Evolutionary conservation across 768 basidiomycete species (phyloP).

Genomic region (Piloderma croceum): DNA sequence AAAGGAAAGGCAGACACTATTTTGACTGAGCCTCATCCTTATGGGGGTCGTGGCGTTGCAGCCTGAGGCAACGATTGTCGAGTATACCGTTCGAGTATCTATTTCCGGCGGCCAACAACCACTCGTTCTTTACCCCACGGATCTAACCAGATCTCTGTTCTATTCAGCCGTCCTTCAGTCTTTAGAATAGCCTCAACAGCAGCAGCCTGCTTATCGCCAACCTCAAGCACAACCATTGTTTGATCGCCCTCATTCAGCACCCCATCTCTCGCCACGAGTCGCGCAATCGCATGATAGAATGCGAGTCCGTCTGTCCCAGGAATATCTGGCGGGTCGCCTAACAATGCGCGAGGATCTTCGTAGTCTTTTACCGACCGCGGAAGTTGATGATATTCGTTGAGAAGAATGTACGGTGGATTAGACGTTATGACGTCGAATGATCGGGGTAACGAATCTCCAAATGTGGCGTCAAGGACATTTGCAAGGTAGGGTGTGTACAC

Average conservation of each 20-base stretch:
- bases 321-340: conserved; percentile 57
- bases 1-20: too few relatives aligned
- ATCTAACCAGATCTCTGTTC: conserved; percentile 71
- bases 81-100: too few relatives aligned
- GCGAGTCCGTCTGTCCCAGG: conserved; percentile 44
- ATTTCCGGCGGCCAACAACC: conserved; percentile 56
- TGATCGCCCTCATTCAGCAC: conserved; percentile 45
- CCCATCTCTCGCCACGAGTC: conserved; percentile 45
- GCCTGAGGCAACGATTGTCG: too few relatives aligned
- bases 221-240: conserved; percentile 72
- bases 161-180: conserved; percentile 37
- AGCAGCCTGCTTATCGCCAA: conserved; percentile 67
- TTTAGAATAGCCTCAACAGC: conserved; percentile 56
- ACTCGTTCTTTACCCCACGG: conserved; percentile 74
- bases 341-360: conserved; percentile 78
- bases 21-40: too few relatives aligned
- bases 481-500: conserved; percentile 4
- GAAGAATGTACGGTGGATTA: conserved; percentile 85
- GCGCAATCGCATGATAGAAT: conserved; percentile 70
- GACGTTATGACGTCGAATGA: conserved; percentile 77
- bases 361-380: conserved; percentile 65
- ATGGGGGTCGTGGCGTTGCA: too few relatives aligned
- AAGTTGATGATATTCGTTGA: conserved; percentile 54
- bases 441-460: conserved; percentile 37
- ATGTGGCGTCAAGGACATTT: conserved; percentile 27